Evolutionary conservation across 306 rosid species (phyloP), one percentile per base, ranked within the genome.

Genomic region (Trichosanthes truncata): DNA sequence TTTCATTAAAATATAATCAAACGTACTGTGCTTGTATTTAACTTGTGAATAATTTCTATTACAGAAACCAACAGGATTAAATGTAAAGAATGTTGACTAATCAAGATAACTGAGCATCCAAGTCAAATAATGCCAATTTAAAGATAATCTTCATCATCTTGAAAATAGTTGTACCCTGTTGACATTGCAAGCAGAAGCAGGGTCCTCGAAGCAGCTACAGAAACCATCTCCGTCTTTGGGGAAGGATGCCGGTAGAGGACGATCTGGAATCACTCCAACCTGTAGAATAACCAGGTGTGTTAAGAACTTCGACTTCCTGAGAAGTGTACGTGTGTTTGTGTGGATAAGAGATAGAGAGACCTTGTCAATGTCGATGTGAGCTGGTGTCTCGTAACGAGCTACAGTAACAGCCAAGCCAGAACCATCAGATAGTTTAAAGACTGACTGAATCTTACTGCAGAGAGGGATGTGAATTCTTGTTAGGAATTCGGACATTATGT

Each of bases 181-280:
- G 74, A 89, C 81, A 86, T 93, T 74, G 86, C 98, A 95, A 85
- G 92, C 84, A 72, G 97, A 88, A 73, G 93, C 83, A 84, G 97
- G 89, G 80, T 95, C 97, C 88, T 87, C 89, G 41, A 92, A 89
- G 90, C 98, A 95, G 78, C 80, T 89, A 80, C 98, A 92, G 81
- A 95, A 89, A 25, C 88, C 86, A 56, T 92, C 97, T 81, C 84
- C 97, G 6, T 92, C 97, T 81, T 92, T 91, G 21, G 98, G 97
- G 82, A 95, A 95, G 67, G 91, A 80, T 74, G 82, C 80, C 7
- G 98, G 97, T 72, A 95, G 82, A 49, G 98, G 93, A 86, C 93
- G 93, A 80, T 95, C 97, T 48, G 98, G 98, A 80, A 95, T 90
- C 79, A 95, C 89, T 63, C 98, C 97, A 45, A 95, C 93, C 98